Evolutionary conservation across 768 basidiomycete species (phyloP), one percentile per base, ranked within the genome.

Genomic region (Rhizopogon vinicolor): DNA sequence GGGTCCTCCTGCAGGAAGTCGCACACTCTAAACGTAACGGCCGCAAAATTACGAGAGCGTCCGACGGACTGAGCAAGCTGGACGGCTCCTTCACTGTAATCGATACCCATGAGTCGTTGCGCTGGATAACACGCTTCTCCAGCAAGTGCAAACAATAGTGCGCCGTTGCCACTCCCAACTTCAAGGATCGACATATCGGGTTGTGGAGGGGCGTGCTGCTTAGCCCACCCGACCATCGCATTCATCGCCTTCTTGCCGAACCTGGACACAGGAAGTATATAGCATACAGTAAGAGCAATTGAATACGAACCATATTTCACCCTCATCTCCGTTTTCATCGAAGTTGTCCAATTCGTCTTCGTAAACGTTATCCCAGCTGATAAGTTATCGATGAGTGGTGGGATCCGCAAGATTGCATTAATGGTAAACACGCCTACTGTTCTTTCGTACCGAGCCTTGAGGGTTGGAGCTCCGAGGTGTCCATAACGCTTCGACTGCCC

Each of bases 321-420:
- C 91, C 68, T 91, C 89, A 64, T 93, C 89, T 18, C 87, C 86
- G 31, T 84, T 82, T 50, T 91, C 91, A 31, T 82, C 73, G 58
- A 91, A 93, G 63, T 89, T 88, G 39, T 65, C 67, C 33, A 92
- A 70, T 63, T 93, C 91, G 41, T 78, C 75, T 40, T 83, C 74
- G 68, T 93, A 93, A 7, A 89, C 84, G 42, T 74, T 62, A 64
- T 93, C 88, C 91, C 91, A 93, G 67, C 90, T 92, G 60, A 35
- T 44, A 29, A 22, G 19, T 42, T 28, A 22, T 22, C 43, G 29
- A 29, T 44, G 42, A 48, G 53, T 22, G 58, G 37, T 44, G 35
- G 41, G 19, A 25, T n/a, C 28, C 28, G 16, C 53, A 19, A 37
- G n/a, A 43, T 35, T 37, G 37, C 14, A 29, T 41, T n/a, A 10